Evolutionary conservation across 768 basidiomycete genomes (phyloP).

Genomic region (Boletus reticulatus): DNA sequence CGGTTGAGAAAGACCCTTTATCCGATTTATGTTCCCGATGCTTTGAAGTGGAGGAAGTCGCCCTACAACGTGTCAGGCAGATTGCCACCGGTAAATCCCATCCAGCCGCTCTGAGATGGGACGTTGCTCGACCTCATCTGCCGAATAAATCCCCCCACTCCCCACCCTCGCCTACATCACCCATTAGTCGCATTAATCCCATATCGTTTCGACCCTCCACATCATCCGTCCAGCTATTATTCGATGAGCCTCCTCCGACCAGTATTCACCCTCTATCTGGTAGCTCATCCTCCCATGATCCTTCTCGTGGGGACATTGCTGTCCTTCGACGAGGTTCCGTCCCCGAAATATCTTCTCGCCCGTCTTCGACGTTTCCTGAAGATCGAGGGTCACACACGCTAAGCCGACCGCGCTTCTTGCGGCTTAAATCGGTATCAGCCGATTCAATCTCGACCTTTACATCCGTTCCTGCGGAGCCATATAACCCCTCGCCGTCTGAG

Average conservation of each 20-base stretch:
- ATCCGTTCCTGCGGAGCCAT: constrained; percentile 8
- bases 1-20: constrained; percentile 37
- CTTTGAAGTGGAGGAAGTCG: constrained; percentile 68
- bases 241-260: constrained; percentile 17
- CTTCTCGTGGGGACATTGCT: constrained; percentile 10
- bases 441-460: constrained; percentile 48
- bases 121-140: constrained; percentile 3
- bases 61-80: constrained; percentile 63
- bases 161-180: constrained; percentile 24
- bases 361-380: constrained; percentile 11
- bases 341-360: constrained; percentile 18
- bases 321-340: constrained; percentile 27
- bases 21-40: constrained; percentile 60
- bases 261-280: constrained; percentile 1
- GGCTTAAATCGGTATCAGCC: constrained; percentile 52
- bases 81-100: constrained; percentile 35
- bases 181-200: constrained; percentile 13
- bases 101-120: constrained; percentile 16
- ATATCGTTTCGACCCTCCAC: constrained; percentile 40
- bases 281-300: background rate
- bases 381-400: constrained; percentile 20
- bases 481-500: constrained; percentile 6
- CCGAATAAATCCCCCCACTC: constrained; percentile 2
- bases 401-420: constrained; percentile 29
- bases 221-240: constrained; percentile 42